Percentiles rank a stretch among this genome's conserved stretches.
These are phyloP conservation scores for Medicago truncatula DNA, from an alignment of 306 rosid genomes.

Conservation along the genomic window DNA sequence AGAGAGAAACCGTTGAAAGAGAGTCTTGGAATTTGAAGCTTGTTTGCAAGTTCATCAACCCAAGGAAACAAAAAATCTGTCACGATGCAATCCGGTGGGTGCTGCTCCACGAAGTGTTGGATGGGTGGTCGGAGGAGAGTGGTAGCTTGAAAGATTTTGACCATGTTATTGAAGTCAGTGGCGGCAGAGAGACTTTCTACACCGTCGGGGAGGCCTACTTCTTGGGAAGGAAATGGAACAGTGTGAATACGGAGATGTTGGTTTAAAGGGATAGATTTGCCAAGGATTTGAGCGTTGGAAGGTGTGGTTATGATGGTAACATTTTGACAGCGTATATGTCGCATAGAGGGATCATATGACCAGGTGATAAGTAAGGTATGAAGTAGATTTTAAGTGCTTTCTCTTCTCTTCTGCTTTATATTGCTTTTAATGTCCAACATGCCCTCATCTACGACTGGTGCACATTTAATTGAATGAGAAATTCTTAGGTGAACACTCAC, in stretches of 20 bases:
- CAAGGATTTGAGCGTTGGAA: slow-evolving; percentile 19
- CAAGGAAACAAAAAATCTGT: slow-evolving; percentile 34
- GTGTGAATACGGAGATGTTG: background rate
- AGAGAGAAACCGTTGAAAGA: slow-evolving; percentile 24
- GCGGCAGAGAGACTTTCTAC: slow-evolving; percentile 1
- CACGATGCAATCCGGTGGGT: slow-evolving; percentile 45
- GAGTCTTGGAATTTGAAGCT: slow-evolving; percentile 28
- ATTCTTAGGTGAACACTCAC: too few relatives aligned
- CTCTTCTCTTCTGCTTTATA: background rate
- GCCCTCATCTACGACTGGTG: too few relatives aligned
- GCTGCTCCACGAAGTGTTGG: background rate
- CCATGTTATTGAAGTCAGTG: background rate
- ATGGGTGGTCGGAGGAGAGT: slow-evolving; percentile 6
- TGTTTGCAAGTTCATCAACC: slow-evolving; percentile 33
- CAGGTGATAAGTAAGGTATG: slow-evolving; percentile 23
- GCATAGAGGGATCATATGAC: slow-evolving; percentile 39
- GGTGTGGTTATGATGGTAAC: slow-evolving; percentile 42
- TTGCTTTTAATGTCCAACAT: too few relatives aligned
- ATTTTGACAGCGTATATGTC: slow-evolving; percentile 37
- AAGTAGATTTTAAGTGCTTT: slow-evolving; percentile 27
- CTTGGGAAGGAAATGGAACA: slow-evolving; percentile 3
- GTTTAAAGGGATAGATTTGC: background rate
- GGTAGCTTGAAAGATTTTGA: slow-evolving; percentile 3
- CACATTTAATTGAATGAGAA: too few relatives aligned
- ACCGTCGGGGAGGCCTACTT: slow-evolving; percentile 7